Evolutionary conservation across 768 basidiomycete genomes (phyloP), one percentile per base, ranked within the genome.

Genomic region (Naganishia onofrii): DNA sequence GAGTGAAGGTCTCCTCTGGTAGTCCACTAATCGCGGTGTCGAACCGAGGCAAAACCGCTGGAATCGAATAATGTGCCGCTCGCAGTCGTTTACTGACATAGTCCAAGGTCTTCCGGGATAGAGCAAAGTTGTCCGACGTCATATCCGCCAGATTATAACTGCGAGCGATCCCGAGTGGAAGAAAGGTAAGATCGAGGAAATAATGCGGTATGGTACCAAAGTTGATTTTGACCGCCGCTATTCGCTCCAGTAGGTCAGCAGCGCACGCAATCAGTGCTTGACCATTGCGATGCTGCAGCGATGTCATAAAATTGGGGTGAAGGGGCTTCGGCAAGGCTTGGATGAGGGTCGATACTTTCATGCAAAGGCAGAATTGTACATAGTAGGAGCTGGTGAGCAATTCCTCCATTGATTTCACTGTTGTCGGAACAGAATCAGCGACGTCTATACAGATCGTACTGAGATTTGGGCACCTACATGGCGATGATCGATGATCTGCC

Each of bases 61-160:
- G 17, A 21, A 60, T 60, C 36, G 58, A 60, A 23, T 34, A 9
- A 23, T 60, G 58, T 7, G 58, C 58, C n/a, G 58, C 34, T 4
- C 58, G 58, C 10, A 60, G 58, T 1, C 58, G 58, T 42, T 60
- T 60, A n/a, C 58, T 42, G 58, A 42, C 58, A 28, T 38, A 60
- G 17, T 60, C 15, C 8, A 60, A 38, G 9, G 58, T 42, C 6
- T n/a, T 60, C 31, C 42, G 58, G 3, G 58, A n/a, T 36, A 60
- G 36, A n/a, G n/a, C 42, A 32, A 60, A 60, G 17, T n/a, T 3
- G 13, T 60, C 58, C 9, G 34, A 38, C 8, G 36, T n/a, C 58
- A 60, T 60, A 13, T 38, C 58, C 34, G 38, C 58, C 21, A 60
- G 15, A 26, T 60, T 42, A n/a, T 23, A 60, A 32, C 58, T 60